phyloP scores from a whole-genome alignment of 305 asterid species.

The Fraxinus latifolia region DNA sequence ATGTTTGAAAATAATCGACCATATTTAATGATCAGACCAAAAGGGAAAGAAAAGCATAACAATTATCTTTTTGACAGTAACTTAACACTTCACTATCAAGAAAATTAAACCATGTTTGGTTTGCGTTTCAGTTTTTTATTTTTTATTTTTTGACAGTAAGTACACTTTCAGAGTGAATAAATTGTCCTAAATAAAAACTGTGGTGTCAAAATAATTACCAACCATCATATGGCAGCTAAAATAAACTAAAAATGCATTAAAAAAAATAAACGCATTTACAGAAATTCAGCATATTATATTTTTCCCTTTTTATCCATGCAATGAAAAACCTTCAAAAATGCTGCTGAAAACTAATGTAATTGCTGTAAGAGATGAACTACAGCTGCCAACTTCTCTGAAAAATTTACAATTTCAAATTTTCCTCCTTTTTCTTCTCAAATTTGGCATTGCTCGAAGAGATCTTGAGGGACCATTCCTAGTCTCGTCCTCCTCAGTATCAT shows the following conservation, averaged over 20 bases:
- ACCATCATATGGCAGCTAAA: background rate
- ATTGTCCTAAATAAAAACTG: background rate
- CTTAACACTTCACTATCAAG: background rate
- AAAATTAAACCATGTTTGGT: background rate
- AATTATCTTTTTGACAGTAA: background rate
- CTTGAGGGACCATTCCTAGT: conserved; percentile 3
- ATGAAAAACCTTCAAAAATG: background rate
- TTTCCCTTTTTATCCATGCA: background rate
- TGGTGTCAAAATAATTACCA: background rate
- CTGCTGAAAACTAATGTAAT: background rate
- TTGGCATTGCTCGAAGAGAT: conserved; percentile 81
- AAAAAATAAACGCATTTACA: background rate
- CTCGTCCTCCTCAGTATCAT: conserved; percentile 28
- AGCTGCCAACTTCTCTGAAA: background rate
- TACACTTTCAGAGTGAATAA: background rate
- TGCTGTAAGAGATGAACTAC: conserved; percentile 27
- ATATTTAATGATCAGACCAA: background rate
- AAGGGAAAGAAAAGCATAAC: background rate
- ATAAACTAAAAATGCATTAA: background rate
- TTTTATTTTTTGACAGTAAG: background rate
- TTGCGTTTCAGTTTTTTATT: background rate
- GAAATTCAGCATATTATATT: background rate
- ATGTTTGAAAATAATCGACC: background rate
- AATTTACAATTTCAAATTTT: conserved; percentile 20
- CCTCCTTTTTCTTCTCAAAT: conserved; percentile 60